Base-by-base conservation (phyloP, 108 stramenopile genomes). In the Fistulifera solaris region DNA sequence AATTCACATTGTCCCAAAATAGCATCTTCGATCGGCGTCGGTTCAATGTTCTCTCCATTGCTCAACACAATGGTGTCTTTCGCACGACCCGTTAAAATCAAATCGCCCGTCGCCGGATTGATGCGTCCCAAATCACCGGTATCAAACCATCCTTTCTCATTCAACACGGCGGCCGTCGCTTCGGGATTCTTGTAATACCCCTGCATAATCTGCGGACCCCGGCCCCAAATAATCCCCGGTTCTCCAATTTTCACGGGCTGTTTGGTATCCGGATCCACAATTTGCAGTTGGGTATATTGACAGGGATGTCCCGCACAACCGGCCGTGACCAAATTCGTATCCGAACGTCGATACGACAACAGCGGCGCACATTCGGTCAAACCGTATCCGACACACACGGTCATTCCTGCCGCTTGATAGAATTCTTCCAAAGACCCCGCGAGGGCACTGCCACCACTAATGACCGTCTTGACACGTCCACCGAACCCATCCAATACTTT, bases 401-500 rank as follows among this genome's bases (percentile, higher is more conserved):
- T 65, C 39, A 93, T 65, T 11, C 91, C 91, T 19, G 78, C 78
- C 39, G 83, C 81, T 54, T 89, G 86, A 63, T 94, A 96, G 75
- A 96, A 96, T 18, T 53, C 44, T 63, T 96, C 95, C 35, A 96
- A 67, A 7, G 70, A 75, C 15, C 87, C 83, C n/a, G 89, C 70
- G 47, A 96, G 69, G 13, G 93, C 89, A 46, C 81, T 83, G 56
- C 95, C 95, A 40, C 95, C 95, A 10, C 74, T 69, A 54, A 96
- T 88, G 23, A 96, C 87, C 0, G 66, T 66, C 52, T 80, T 83
- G 16, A 91, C 53, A 19, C 79, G 71, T 11, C 95, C 93, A 38
- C 95, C 95, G 59, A 96, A 89, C 14, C 95, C 95, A 43, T 73
- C 85, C 59, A 89, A 48, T 0, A 96, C 88, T 62, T 96, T 96